phyloP scores from a whole-genome alignment of 176 grass and related monocot species.

The Tillandsia fasciculata region DNA sequence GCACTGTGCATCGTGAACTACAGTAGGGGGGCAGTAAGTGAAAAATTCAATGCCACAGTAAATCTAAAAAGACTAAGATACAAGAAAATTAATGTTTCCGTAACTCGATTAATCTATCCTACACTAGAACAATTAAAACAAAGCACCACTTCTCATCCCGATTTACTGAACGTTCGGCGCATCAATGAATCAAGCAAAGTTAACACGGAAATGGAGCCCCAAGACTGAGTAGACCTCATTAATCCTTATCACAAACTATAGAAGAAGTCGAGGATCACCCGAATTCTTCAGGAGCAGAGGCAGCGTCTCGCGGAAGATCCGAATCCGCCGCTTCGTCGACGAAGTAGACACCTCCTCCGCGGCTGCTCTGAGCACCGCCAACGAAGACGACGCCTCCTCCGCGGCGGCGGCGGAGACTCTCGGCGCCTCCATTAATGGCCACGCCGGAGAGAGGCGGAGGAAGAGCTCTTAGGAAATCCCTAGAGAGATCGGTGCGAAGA shows the following conservation, averaged over 20 bases:
- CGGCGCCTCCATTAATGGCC: conserved; percentile 43
- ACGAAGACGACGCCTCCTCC: conserved; percentile 57
- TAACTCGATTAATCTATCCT: too few relatives aligned
- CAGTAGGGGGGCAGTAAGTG: too few relatives aligned
- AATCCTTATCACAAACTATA: neutral
- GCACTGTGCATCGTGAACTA: too few relatives aligned
- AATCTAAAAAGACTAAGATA: too few relatives aligned
- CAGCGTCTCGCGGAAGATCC: conserved; percentile 60
- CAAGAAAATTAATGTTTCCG: too few relatives aligned
- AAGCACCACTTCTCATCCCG: too few relatives aligned
- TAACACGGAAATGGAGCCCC: neutral
- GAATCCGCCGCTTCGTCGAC: conserved; percentile 62
- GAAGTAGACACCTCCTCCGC: conserved; percentile 56
- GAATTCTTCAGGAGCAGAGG: conserved; percentile 33
- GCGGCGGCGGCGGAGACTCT: conserved; percentile 45
- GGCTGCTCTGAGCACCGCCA: conserved; percentile 60
- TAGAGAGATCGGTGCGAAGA: neutral
- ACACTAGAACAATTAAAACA: too few relatives aligned
- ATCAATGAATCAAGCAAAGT: too few relatives aligned
- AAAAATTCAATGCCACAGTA: too few relatives aligned
- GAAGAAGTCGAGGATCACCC: conserved; percentile 7
- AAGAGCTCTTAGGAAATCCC: neutral
- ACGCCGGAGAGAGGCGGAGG: conserved; percentile 19
- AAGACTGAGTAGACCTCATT: neutral
- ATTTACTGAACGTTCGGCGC: too few relatives aligned